Conservation (phyloP, 768 basidiomycete genomes). For the Kwoniella dendrophila region DNA sequence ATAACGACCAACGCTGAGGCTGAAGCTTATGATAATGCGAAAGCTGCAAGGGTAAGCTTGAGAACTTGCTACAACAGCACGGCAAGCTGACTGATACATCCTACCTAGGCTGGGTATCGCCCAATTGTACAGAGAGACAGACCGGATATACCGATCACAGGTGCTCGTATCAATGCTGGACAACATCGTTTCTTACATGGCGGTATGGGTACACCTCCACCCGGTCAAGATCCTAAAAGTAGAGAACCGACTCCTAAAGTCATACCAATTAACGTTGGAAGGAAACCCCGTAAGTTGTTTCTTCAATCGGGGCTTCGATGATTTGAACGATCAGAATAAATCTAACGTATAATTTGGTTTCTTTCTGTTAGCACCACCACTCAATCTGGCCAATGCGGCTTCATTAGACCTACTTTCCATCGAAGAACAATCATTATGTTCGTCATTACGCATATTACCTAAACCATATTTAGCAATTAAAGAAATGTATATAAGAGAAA, state of each 20-base stretch:
- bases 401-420: conserved; percentile 86
- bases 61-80: neutral
- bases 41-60: conserved; percentile 68
- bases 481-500: conserved; percentile 90
- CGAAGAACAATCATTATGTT: conserved; percentile 85
- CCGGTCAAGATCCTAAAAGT: conserved; percentile 31
- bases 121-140: conserved; percentile 32
- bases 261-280: conserved; percentile 8
- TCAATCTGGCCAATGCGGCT: conserved; percentile 87
- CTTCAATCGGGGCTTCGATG: neutral
- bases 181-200: conserved; percentile 48
- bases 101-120: conserved; percentile 46
- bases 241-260: conserved; percentile 32
- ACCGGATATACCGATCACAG: conserved; percentile 26
- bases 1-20: conserved; percentile 82
- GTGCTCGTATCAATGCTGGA: conserved; percentile 45
- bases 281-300: conserved; percentile 34
- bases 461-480: conserved; percentile 96
- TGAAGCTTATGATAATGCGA: conserved; percentile 80
- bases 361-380: conserved; percentile 58
- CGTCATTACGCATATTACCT: conserved; percentile 84
- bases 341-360: neutral
- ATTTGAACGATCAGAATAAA: too few species aligned
- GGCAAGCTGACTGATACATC: too few species aligned
- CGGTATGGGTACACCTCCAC: conserved; percentile 35